Conservation (phyloP, 129 eudicot genomes). For the Smallanthus sonchifolius region DNA sequence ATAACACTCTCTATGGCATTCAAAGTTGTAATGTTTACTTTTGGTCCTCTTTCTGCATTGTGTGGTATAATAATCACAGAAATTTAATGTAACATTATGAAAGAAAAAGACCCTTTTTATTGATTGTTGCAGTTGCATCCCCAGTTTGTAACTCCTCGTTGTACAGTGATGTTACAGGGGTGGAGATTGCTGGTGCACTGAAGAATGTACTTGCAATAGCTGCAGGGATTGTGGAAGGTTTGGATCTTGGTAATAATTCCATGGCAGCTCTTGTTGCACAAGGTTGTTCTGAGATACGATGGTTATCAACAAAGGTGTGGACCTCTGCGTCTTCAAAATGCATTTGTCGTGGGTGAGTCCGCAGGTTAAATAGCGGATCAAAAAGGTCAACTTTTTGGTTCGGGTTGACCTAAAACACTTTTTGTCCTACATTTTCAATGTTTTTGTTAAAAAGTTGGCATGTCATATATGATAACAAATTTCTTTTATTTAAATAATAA, state of each 20-base stretch:
- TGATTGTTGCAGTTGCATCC: conserved; percentile 4
- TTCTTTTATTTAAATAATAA: background rate
- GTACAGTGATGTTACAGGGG: conserved; percentile 99
- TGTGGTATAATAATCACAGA: background rate
- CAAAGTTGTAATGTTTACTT: background rate
- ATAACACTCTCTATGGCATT: conserved; percentile 2
- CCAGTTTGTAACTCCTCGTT: conserved; percentile 56
- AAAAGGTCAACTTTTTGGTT: background rate
- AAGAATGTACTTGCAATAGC: conserved; percentile 97
- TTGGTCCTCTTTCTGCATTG: background rate
- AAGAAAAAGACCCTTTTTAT: background rate
- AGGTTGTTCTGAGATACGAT: conserved; percentile 94
- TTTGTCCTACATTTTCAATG: background rate
- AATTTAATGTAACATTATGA: background rate
- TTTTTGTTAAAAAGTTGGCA: background rate
- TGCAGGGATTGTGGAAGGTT: conserved; percentile 96
- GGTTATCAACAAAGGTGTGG: conserved; percentile 91
- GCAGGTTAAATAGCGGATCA: background rate
- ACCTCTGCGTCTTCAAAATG: background rate
- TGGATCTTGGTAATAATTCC: conserved; percentile 91
- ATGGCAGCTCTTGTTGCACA: conserved; percentile 99
- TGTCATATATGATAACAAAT: background rate
- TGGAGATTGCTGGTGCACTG: conserved; percentile 97
- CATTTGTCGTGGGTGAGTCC: background rate
- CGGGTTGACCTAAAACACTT: background rate